Evolutionary conservation across 345 rosid species (phyloP).

Genomic region (Diplotaxis tenuifolia): DNA sequence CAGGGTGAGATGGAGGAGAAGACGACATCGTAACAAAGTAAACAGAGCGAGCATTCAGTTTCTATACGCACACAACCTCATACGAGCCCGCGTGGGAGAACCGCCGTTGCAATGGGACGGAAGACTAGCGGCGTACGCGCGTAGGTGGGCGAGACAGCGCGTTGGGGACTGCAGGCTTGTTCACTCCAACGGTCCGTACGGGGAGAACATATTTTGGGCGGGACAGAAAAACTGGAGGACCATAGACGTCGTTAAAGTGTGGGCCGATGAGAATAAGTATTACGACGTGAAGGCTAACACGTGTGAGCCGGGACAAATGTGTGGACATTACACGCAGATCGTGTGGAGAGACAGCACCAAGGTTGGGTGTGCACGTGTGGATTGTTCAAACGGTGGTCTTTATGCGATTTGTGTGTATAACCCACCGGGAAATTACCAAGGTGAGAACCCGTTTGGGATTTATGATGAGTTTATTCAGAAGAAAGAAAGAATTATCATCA

Average conservation of each 20-base stretch:
- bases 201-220: constrained; percentile 60
- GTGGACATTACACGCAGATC: constrained; percentile 65
- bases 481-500: too few relatives aligned
- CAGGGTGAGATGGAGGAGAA: constrained; percentile 17
- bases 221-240: constrained; percentile 39
- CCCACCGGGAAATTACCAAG: constrained; percentile 52
- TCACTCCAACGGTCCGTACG: constrained; percentile 48
- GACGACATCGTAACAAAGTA: constrained; percentile 18
- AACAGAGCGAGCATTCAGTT: constrained; percentile 25
- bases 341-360: constrained; percentile 43
- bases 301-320: constrained; percentile 34
- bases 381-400: constrained; percentile 39
- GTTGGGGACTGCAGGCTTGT: constrained; percentile 38
- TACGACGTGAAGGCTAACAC: constrained; percentile 36
- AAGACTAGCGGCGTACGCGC: constrained; percentile 40
- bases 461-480: constrained; percentile 18
- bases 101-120: constrained; percentile 44
- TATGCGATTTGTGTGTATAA: constrained; percentile 44
- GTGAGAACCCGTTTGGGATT: constrained; percentile 44
- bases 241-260: constrained; percentile 27
- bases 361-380: constrained; percentile 45
- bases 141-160: constrained; percentile 40
- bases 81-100: constrained; percentile 30
- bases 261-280: constrained; percentile 42
- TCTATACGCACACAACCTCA: constrained; percentile 44